Evolutionary conservation across 1,284 basidiomycete species (phyloP).

Genomic region (Trametes sp.): DNA sequence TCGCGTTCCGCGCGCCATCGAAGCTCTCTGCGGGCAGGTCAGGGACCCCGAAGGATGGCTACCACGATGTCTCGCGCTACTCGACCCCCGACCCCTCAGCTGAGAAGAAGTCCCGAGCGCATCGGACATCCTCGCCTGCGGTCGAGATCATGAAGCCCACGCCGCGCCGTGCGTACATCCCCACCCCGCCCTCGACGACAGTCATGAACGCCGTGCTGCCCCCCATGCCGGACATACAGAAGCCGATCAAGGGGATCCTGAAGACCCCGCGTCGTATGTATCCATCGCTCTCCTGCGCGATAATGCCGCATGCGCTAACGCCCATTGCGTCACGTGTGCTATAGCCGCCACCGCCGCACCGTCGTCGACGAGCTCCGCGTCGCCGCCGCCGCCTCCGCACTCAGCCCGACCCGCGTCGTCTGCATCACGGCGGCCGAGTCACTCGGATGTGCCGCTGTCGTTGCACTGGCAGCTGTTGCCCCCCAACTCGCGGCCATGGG

Average conservation of each 20-base stretch:
- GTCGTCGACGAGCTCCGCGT: slow-evolving; percentile 35
- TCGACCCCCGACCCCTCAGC: slow-evolving; percentile 17
- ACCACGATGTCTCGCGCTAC: slow-evolving; percentile 8
- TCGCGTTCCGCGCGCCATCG: slow-evolving; percentile 3
- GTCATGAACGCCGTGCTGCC: slow-evolving; percentile 26
- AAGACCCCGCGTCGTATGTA: slow-evolving; percentile 32
- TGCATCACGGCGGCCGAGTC: not conserved
- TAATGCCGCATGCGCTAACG: slow-evolving; percentile 7
- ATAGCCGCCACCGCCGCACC: slow-evolving; percentile 15
- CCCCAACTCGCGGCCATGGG: slow-evolving; percentile 38
- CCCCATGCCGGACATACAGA: slow-evolving; percentile 17
- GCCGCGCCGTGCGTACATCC: slow-evolving; percentile 19
- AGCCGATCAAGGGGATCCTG: slow-evolving; percentile 37
- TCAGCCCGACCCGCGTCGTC: slow-evolving; percentile 1
- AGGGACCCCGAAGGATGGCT: not conserved
- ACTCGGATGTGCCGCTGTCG: slow-evolving; percentile 9
- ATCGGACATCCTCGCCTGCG: slow-evolving; percentile 20
- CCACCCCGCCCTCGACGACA: slow-evolving; percentile 18
- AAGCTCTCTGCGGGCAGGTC: slow-evolving; percentile 4
- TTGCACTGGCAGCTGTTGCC: slow-evolving; percentile 54
- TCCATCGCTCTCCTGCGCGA: not conserved
- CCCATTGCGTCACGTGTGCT: slow-evolving; percentile 11
- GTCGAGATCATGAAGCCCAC: slow-evolving; percentile 27
- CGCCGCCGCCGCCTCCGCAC: slow-evolving; percentile 22
- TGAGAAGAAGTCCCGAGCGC: slow-evolving; percentile 19